Evolutionary conservation across 1,284 basidiomycete species (phyloP).

Genomic region (Sporisorium reilianum): DNA sequence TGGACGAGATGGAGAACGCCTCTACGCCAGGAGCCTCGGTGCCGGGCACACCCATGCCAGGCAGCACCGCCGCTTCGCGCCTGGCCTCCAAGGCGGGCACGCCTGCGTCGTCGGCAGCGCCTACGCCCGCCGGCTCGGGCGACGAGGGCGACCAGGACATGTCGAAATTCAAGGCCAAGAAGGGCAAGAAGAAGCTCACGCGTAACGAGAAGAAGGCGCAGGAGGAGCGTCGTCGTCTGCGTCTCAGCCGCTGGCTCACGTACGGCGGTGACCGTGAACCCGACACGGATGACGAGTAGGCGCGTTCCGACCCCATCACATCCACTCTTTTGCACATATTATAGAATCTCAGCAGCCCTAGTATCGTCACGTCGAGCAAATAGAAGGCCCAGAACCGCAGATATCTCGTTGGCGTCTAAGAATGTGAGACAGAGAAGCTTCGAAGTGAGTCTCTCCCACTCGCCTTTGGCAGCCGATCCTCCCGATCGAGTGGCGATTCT

Average conservation of each 20-base stretch:
- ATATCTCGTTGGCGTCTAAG: no score
- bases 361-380: not conserved
- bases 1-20: constrained; percentile 71
- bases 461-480: not conserved
- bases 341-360: not conserved
- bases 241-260: constrained; percentile 63
- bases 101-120: constrained; percentile 67
- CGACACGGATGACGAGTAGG: constrained; percentile 66
- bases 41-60: constrained; percentile 74
- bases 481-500: not conserved
- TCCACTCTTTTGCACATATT: constrained; percentile 1
- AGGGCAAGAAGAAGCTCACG: constrained; percentile 69
- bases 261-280: constrained; percentile 67
- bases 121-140: constrained; percentile 71
- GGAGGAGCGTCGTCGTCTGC: constrained; percentile 64
- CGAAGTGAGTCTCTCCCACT: not conserved
- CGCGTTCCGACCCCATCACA: not conserved
- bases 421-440: not conserved
- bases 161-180: constrained; percentile 68
- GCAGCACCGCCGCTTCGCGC: constrained; percentile 70
- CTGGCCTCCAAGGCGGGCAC: constrained; percentile 69
- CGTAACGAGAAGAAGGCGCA: constrained; percentile 69
- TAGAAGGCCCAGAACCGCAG: constrained; percentile 3
- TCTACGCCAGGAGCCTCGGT: constrained; percentile 78
- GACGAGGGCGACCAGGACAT: constrained; percentile 70